Evolutionary conservation across 441 rosid species (phyloP).

Genomic region (Croton setiger): DNA sequence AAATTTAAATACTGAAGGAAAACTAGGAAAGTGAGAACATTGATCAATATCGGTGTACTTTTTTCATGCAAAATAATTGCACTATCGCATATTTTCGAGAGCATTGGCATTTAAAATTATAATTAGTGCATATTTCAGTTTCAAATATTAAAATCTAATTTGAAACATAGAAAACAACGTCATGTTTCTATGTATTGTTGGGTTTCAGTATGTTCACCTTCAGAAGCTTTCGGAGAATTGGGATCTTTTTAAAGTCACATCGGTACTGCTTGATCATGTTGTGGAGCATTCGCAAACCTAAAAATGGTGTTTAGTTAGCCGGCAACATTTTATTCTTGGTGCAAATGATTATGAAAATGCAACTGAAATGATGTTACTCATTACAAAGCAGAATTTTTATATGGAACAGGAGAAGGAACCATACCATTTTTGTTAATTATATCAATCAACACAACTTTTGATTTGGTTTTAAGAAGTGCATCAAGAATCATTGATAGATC

Average conservation of each 20-base stretch:
- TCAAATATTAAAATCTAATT: not conserved
- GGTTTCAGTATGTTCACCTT: conserved; percentile 49
- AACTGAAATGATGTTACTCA: conserved; percentile 5
- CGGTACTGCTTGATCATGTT: conserved; percentile 92
- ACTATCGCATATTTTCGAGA: not conserved
- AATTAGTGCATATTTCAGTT: not conserved
- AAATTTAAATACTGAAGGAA: not conserved
- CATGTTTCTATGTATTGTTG: not conserved
- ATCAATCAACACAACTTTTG: conserved; percentile 70
- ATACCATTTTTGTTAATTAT: conserved; percentile 92
- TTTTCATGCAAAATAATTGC: not conserved
- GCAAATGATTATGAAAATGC: conserved; percentile 1
- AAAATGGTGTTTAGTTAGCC: conserved; percentile 20
- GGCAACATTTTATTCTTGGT: conserved; percentile 21
- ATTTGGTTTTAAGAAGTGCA: conserved; percentile 93
- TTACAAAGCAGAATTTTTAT: conserved; percentile 11
- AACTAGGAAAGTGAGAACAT: not conserved
- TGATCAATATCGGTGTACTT: not conserved
- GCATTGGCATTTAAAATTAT: not conserved
- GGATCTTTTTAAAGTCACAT: conserved; percentile 89
- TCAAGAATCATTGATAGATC: conserved; percentile 99
- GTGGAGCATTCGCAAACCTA: conserved; percentile 97
- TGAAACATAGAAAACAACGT: not conserved
- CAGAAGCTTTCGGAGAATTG: conserved; percentile 94
- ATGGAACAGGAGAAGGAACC: conserved; percentile 23